Conservation (phyloP, 345 rosid genomes). For the Citrus trifoliata region DNA sequence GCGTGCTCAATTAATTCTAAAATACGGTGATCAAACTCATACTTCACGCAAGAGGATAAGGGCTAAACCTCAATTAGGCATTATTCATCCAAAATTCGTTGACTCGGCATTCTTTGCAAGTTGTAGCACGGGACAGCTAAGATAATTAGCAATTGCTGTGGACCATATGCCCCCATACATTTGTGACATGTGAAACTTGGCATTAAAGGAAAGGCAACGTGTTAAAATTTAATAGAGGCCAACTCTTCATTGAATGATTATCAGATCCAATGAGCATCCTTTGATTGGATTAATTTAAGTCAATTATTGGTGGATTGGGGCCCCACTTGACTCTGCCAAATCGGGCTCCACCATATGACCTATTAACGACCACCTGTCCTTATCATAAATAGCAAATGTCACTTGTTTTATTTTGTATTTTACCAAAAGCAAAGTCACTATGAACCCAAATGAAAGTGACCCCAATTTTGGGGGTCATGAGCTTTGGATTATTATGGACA, state of each 20-base stretch:
- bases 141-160: not conserved
- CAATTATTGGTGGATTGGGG: not conserved
- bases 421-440: not conserved
- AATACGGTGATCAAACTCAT: not conserved
- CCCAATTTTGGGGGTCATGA: not conserved
- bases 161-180: not conserved
- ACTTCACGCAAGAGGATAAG: not conserved
- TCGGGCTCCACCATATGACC: not conserved
- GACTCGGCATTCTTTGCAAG: not conserved
- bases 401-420: not conserved
- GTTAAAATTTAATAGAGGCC: not conserved
- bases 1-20: not conserved
- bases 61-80: not conserved
- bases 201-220: not conserved
- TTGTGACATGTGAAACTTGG: too few relatives aligned
- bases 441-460: not conserved
- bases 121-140: not conserved
- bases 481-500: too few relatives aligned
- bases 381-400: not conserved
- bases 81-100: too few relatives aligned
- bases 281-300: not conserved
- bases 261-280: not conserved
- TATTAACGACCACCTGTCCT: not conserved
- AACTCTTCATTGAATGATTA: too few relatives aligned
- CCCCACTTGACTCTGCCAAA: not conserved